Evolutionary conservation across 495 filamentous ascomycete genomes (phyloP).

Genomic region (Penicillium cinerascens): DNA sequence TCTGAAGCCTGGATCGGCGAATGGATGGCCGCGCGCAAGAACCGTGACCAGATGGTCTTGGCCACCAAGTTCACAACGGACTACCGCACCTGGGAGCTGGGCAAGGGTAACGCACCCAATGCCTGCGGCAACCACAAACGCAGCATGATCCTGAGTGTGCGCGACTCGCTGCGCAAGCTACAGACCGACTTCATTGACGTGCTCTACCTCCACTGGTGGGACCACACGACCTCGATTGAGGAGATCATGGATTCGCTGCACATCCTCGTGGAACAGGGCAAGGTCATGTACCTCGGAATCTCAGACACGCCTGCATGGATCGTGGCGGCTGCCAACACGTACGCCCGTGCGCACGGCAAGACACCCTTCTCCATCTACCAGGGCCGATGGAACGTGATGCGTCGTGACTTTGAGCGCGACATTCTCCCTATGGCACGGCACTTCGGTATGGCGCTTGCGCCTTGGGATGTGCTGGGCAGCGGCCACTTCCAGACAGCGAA

Average conservation of each 20-base stretch:
- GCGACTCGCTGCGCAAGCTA: constrained; percentile 55
- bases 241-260: constrained; percentile 61
- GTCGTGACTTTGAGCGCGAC: constrained; percentile 54
- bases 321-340: constrained; percentile 56
- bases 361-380: constrained; percentile 64
- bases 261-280: constrained; percentile 52
- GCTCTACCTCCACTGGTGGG: constrained; percentile 62
- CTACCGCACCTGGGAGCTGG: constrained; percentile 27
- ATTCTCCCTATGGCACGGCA: constrained; percentile 53
- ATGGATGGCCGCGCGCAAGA: constrained; percentile 52
- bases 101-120: constrained; percentile 50
- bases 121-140: constrained; percentile 53
- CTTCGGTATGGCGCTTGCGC: constrained; percentile 57
- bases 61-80: constrained; percentile 66
- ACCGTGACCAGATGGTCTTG: constrained; percentile 64
- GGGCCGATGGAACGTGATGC: constrained; percentile 56
- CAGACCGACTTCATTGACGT: constrained; percentile 65
- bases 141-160: constrained; percentile 52
- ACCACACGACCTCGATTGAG: constrained; percentile 53
- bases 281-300: constrained; percentile 63
- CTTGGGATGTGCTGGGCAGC: constrained; percentile 53
- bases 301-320: constrained; percentile 62
- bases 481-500: constrained; percentile 50
- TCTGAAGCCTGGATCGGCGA: constrained; percentile 57
- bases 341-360: constrained; percentile 57